Base-by-base conservation (phyloP, 306 rosid genomes). In the Prunus davidiana region DNA sequence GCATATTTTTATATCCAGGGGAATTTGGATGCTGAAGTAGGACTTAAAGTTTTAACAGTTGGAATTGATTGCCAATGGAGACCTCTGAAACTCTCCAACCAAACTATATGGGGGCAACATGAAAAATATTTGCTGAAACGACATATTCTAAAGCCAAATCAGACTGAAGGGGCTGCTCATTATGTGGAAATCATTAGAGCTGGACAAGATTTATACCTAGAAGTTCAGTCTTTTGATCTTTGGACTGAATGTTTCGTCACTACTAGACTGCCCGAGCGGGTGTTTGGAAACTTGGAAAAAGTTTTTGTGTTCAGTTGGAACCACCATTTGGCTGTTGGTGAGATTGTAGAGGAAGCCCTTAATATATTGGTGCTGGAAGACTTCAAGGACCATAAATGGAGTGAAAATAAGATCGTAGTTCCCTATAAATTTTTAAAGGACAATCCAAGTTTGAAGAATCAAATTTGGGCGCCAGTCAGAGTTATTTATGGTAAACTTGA, bases 51-150 rank as follows among this genome's bases (percentile, higher is more conserved):
- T 70, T 12, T 28, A 11, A 10, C 18, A 50, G 11, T 5, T 9
- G 74, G 63, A 18, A 70, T 28, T 10, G 74, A 70, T 69, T 25
- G 30, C 6, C 19, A 27, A 5, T 70, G 74, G 47, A 70, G 24
- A 19, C 12, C 18, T 12, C 8, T 69, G 16, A 69, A 16, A 45
- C 24, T 47, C 15, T 43, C 73, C 24, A 49, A 50, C 24, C 61
- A 69, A 70, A 15, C 27, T 49, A 3, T 0, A 6, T 0, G 22
- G 24, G 3, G 12, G 11, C n/a, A 15, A 51, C 20, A 8, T 1
- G 10, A 1, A 0, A 51, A 51, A 51, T 2, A 3, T 1, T 4
- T 10, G 19, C 16, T 2, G 28, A 2, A 2, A 28, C 34, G 5
- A 5, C 4, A 2, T 18, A 0, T 1, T 51, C 1, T 28, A 3